phyloP scores from a whole-genome alignment of 2,329 filamentous ascomycete genomes.

The Trichoderma semiorbis region DNA sequence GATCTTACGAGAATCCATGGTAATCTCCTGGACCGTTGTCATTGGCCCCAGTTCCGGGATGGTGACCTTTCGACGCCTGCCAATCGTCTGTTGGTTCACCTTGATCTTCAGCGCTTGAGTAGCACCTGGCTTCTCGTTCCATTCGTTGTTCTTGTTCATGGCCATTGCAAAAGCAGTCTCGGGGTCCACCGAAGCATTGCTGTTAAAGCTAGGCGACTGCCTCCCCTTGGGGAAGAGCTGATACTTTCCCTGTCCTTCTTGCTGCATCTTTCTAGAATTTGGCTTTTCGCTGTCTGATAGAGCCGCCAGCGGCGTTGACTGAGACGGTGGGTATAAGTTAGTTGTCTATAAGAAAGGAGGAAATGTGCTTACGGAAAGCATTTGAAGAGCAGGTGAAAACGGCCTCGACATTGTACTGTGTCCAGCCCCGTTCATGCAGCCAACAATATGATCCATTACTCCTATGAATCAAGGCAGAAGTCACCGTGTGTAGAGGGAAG shows the following conservation, averaged over 20 bases:
- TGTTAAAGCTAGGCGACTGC: conserved; percentile 39
- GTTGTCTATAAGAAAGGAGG: neutral
- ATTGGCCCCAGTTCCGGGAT: conserved; percentile 63
- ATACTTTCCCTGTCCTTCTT: conserved; percentile 52
- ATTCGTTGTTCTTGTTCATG: conserved; percentile 41
- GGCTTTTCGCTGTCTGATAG: conserved; percentile 44
- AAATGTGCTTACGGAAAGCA: conserved; percentile 41
- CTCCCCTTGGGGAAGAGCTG: conserved; percentile 58
- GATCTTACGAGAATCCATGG: conserved; percentile 68
- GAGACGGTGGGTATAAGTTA: neutral
- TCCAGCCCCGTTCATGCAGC: conserved; percentile 52
- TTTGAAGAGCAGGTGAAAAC: conserved; percentile 43
- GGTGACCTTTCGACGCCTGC: conserved; percentile 59
- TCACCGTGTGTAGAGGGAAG: conserved; percentile 5
- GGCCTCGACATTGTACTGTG: conserved; percentile 50
- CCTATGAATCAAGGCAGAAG: neutral
- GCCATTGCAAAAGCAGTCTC: conserved; percentile 48
- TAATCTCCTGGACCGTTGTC: conserved; percentile 64
- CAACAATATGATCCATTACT: conserved; percentile 61
- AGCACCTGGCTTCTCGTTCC: conserved; percentile 37
- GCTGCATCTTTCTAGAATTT: conserved; percentile 57
- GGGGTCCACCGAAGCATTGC: conserved; percentile 46
- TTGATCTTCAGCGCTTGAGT: conserved; percentile 46
- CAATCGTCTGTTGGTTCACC: conserved; percentile 56
- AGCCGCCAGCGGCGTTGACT: conserved; percentile 25